These are phyloP conservation scores for Penicillium soppii DNA, from an alignment of 495 filamentous ascomycete species.

Conservation along the genomic window DNA sequence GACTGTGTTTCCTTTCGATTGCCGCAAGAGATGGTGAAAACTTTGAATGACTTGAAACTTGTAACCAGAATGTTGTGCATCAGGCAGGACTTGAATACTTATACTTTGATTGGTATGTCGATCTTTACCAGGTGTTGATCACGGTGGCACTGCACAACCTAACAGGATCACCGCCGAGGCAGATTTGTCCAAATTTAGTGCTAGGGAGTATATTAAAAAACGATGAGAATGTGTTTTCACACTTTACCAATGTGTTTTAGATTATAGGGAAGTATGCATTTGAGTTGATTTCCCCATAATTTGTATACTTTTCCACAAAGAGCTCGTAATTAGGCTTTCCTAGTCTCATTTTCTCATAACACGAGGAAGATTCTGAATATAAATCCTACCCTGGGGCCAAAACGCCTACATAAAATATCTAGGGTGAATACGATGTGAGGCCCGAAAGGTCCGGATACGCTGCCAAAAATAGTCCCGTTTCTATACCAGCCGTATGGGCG, in stretches of 20 bases:
- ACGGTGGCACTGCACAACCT: too few species aligned
- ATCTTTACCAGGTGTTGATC: constrained; percentile 9
- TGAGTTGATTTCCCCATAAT: too few species aligned
- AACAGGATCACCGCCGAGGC: too few species aligned
- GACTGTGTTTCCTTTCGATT: not conserved
- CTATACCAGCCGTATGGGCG: not conserved
- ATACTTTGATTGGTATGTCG: constrained; percentile 1
- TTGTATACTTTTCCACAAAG: not conserved
- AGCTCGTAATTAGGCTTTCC: constrained; percentile 5
- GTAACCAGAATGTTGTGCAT: not conserved
- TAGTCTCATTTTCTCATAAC: constrained; percentile 1
- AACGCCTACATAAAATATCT: not conserved
- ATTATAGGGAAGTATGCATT: too few species aligned
- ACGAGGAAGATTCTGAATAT: constrained; percentile 10
- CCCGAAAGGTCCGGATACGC: not conserved
- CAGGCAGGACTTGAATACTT: constrained; percentile 2
- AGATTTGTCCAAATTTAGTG: too few species aligned
- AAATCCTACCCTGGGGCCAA: constrained; percentile 8
- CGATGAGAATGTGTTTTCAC: too few species aligned
- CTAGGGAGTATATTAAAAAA: too few species aligned
- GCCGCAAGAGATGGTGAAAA: not conserved
- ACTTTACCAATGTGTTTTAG: too few species aligned
- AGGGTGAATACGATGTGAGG: constrained; percentile 7
- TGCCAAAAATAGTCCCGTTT: constrained; percentile 14
- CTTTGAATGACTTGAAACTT: constrained; percentile 1